phyloP scores from a whole-genome alignment of 2,329 filamentous ascomycete species.

The Fragosphaeria purpurea region DNA sequence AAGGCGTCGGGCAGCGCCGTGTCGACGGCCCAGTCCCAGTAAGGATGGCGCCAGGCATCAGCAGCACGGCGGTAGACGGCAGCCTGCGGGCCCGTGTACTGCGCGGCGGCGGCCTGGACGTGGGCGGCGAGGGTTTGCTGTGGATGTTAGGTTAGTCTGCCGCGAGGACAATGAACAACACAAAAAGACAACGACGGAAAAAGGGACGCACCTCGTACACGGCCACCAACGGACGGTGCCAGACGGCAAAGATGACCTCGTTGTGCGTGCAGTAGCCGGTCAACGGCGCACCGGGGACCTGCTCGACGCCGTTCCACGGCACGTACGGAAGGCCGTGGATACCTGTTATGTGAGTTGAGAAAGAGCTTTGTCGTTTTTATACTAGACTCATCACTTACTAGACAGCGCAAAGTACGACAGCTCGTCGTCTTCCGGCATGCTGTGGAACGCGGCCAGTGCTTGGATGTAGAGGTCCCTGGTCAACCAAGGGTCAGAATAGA shows the following conservation, averaged over 20 bases:
- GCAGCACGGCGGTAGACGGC: constrained; percentile 30
- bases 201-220: constrained; percentile 35
- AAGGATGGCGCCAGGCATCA: constrained; percentile 33
- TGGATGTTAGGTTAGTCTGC: not conserved
- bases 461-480: constrained; percentile 35
- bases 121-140: constrained; percentile 38
- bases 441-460: constrained; percentile 29
- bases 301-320: constrained; percentile 19
- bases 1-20: constrained; percentile 26
- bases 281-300: constrained; percentile 16
- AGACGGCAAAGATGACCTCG: constrained; percentile 35
- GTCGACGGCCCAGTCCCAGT: constrained; percentile 40
- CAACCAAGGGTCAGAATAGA: no score
- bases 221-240: constrained; percentile 42
- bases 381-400: constrained; percentile 20
- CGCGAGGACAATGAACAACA: no score
- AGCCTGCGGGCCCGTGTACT: constrained; percentile 27
- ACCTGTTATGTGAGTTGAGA: constrained; percentile 4
- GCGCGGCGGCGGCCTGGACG: constrained; percentile 31
- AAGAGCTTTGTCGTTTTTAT: not conserved
- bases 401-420: constrained; percentile 36
- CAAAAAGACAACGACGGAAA: not conserved
- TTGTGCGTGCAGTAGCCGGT: constrained; percentile 31
- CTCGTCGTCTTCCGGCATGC: constrained; percentile 24
- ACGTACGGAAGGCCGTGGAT: constrained; percentile 16